phyloP scores from a whole-genome alignment of 2,329 filamentous ascomycete species.

The Penicillium hordei region DNA sequence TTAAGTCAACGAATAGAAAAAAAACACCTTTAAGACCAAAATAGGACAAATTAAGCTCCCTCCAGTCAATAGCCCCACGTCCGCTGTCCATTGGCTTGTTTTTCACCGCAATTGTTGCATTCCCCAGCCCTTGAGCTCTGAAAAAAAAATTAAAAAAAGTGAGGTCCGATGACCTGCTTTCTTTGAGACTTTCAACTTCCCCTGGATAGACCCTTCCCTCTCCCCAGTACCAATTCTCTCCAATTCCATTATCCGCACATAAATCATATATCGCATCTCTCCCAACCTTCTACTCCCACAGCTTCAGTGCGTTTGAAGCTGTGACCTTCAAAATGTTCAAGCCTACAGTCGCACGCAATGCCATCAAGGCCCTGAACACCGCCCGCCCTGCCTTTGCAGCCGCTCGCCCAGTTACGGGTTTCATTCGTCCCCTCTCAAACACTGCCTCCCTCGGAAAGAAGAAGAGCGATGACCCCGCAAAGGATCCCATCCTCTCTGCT shows the following conservation, averaged over 20 bases:
- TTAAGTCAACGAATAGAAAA: neutral
- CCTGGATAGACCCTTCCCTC: neutral
- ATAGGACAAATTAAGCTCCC: neutral
- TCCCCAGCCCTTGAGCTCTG: neutral
- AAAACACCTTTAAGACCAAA: neutral
- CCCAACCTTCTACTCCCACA: neutral
- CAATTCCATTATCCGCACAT: too few relatives aligned
- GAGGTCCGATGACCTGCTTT: neutral
- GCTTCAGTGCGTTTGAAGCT: neutral
- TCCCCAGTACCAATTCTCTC: neutral
- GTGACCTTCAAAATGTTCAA: conserved; percentile 30
- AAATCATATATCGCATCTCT: neutral
- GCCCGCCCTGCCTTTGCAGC: neutral
- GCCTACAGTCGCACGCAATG: conserved; percentile 27
- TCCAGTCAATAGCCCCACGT: neutral
- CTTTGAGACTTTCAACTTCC: neutral
- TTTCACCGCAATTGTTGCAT: conserved; percentile 15
- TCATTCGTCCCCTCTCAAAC: conserved; percentile 32
- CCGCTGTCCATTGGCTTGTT: conserved; percentile 1
- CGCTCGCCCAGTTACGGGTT: conserved; percentile 20
- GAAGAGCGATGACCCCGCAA: conserved; percentile 26
- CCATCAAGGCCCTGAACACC: conserved; percentile 25
- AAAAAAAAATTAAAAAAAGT: neutral
- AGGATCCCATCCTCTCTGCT: conserved; percentile 28
- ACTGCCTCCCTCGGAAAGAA: conserved; percentile 29